phyloP scores from a whole-genome alignment of 2,329 filamentous ascomycete genomes.

The Penicillium sp. region DNA sequence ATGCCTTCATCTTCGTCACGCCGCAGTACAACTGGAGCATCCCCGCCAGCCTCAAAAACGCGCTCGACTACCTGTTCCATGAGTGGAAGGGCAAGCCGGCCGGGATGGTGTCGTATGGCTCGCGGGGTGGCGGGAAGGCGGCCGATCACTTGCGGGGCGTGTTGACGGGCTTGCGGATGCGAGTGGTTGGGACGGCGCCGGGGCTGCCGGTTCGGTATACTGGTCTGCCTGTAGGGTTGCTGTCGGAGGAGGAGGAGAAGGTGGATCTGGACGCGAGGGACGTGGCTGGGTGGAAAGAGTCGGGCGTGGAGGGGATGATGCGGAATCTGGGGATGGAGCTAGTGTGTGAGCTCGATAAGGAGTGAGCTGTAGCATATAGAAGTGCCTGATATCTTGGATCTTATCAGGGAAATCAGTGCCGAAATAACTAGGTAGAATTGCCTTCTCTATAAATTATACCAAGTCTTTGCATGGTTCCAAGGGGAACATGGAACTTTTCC shows the following conservation, averaged over 20 bases:
- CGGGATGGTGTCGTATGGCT: constrained; percentile 56
- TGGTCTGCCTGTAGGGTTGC: constrained; percentile 20
- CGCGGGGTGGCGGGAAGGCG: constrained; percentile 40
- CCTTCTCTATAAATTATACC: too few species aligned
- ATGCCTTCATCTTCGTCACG: constrained; percentile 44
- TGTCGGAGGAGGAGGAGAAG: constrained; percentile 25
- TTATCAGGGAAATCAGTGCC: too few species aligned
- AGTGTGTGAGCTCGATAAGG: constrained; percentile 26
- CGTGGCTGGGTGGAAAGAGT: constrained; percentile 22
- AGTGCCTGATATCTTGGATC: too few species aligned
- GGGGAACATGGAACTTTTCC: too few species aligned
- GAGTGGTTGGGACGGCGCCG: constrained; percentile 28
- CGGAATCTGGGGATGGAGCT: constrained; percentile 27
- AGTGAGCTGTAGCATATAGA: not conserved
- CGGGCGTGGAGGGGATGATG: constrained; percentile 24
- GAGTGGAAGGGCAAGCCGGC: constrained; percentile 58
- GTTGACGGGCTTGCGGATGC: constrained; percentile 38
- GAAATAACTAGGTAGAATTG: too few species aligned
- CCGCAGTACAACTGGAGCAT: constrained; percentile 57
- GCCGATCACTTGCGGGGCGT: constrained; percentile 37
- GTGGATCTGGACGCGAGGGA: constrained; percentile 22
- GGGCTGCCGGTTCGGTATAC: constrained; percentile 30
- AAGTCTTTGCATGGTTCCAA: too few species aligned
- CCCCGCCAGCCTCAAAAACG: constrained; percentile 58
- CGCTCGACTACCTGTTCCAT: constrained; percentile 59